Evolutionary conservation across 2,329 filamentous ascomycete species (phyloP).

Genomic region (Epichloe uncinata): DNA sequence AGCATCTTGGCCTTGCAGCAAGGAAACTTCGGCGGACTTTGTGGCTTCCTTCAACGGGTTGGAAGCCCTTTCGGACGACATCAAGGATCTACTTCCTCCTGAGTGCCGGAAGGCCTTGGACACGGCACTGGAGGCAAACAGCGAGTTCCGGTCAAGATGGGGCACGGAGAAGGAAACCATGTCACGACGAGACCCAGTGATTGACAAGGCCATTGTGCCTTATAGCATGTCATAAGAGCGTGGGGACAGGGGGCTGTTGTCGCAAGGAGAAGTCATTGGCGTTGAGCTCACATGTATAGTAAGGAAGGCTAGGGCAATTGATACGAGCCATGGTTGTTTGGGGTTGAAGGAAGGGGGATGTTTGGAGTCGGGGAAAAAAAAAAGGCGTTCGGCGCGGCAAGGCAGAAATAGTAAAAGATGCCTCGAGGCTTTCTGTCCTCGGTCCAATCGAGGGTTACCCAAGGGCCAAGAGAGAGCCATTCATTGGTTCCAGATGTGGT

Average conservation of each 20-base stretch:
- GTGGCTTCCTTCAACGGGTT: constrained; percentile 46
- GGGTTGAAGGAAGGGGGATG: no score
- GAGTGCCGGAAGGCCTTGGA: constrained; percentile 65
- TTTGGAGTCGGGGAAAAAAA: no score
- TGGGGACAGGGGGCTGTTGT: not conserved
- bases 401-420: not conserved
- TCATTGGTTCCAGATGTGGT: no score
- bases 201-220: constrained; percentile 52
- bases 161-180: constrained; percentile 49
- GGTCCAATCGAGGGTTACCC: no score
- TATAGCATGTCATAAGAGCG: constrained; percentile 29
- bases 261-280: not conserved
- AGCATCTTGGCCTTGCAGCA: constrained; percentile 30
- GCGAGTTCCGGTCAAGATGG: constrained; percentile 64
- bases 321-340: no score
- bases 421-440: no score
- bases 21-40: constrained; percentile 31
- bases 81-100: constrained; percentile 50
- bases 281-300: not conserved
- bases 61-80: constrained; percentile 48
- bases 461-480: no score
- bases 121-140: constrained; percentile 49
- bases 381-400: not conserved
- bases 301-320: not conserved
- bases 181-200: constrained; percentile 37